phyloP scores from a whole-genome alignment of 2,329 filamentous ascomycete genomes.

The Colletotrichum filicis region DNA sequence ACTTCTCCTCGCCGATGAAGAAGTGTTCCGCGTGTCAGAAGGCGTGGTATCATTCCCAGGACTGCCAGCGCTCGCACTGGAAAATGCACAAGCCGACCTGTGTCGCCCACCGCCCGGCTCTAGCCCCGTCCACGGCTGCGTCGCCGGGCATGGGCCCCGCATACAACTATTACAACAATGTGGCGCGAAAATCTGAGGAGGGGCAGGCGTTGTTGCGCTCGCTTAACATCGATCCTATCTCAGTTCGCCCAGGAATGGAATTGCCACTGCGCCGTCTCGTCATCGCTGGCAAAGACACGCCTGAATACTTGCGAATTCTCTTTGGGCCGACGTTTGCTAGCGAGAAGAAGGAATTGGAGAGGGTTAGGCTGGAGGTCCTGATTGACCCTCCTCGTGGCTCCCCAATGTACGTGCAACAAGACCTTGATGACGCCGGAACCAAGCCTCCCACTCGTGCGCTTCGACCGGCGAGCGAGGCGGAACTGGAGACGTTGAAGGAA shows the following conservation, averaged over 20 bases:
- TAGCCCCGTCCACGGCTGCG: not conserved
- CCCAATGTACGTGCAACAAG: not conserved
- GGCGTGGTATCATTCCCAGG: constrained; percentile 16
- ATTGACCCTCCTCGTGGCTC: constrained; percentile 2
- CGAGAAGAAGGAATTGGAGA: not conserved
- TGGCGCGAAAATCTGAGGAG: not conserved
- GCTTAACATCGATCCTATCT: not conserved
- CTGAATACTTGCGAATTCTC: not conserved
- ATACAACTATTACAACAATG: not conserved
- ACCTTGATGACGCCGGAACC: not conserved
- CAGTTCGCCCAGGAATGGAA: not conserved
- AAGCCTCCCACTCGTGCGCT: not conserved
- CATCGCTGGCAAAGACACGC: not conserved
- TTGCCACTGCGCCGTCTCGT: not conserved
- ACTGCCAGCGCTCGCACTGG: constrained; percentile 9
- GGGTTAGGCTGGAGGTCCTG: not conserved
- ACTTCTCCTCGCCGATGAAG: not conserved
- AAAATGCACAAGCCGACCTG: constrained; percentile 1
- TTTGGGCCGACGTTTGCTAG: not conserved
- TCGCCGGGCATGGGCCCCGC: not conserved
- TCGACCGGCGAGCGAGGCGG: not conserved
- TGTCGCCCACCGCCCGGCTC: not conserved
- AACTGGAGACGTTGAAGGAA: not conserved
- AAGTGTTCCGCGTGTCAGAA: constrained; percentile 1
- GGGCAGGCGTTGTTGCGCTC: not conserved